These are phyloP conservation scores for Artemisia argyi DNA, from an alignment of 129 eudicot genomes.

Conservation along the genomic window DNA sequence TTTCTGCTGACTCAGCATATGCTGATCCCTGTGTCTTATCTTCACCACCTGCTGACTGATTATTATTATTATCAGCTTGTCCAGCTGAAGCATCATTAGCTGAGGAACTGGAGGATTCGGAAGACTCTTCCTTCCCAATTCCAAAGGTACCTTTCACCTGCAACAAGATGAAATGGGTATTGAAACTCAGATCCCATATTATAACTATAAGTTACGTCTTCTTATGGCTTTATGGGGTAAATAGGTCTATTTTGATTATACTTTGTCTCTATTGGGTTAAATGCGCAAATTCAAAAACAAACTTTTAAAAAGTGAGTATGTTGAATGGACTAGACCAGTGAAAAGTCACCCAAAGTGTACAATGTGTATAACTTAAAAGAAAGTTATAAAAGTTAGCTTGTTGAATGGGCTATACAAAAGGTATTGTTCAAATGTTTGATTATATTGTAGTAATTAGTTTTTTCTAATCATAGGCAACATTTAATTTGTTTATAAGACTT, in stretches of 20 bases:
- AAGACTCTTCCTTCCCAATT: conserved; percentile 64
- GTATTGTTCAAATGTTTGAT: neutral
- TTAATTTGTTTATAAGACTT: neutral
- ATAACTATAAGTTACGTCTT: neutral
- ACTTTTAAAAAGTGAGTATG: neutral
- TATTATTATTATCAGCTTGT: conserved; percentile 35
- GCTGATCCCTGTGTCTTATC: conserved; percentile 60
- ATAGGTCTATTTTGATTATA: neutral
- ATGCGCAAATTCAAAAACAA: neutral
- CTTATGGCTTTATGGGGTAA: neutral
- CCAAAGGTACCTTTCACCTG: conserved; percentile 80
- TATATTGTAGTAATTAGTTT: neutral
- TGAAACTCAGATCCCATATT: neutral
- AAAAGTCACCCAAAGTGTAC: neutral
- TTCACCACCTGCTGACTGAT: conserved; percentile 44
- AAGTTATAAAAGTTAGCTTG: neutral
- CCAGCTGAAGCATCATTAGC: conserved; percentile 32
- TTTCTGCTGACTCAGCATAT: conserved; percentile 45
- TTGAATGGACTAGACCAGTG: neutral
- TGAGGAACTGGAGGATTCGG: conserved; percentile 43
- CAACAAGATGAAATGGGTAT: conserved; percentile 8
- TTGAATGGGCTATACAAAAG: neutral
- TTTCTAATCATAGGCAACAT: neutral
- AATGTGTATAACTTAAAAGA: neutral
- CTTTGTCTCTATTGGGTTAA: neutral